These are phyloP conservation scores for Capronia americana DNA, from an alignment of 2,329 filamentous ascomycete species.

Conservation along the genomic window DNA sequence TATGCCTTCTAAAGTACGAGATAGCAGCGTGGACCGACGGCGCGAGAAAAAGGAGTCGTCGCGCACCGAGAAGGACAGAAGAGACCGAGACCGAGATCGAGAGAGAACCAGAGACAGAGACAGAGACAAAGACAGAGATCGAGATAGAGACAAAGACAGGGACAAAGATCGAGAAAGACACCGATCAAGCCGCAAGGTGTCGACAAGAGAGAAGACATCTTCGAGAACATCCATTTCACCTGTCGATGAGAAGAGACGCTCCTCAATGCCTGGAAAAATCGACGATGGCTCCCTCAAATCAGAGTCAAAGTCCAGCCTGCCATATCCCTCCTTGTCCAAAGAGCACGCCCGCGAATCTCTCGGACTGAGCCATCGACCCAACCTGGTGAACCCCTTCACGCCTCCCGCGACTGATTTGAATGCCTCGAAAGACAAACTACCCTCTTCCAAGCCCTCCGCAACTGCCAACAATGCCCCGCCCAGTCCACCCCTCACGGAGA, in stretches of 20 bases:
- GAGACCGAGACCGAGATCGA: constrained; percentile 30
- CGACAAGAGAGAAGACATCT: constrained; percentile 36
- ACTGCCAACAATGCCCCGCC: constrained; percentile 49
- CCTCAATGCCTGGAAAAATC: constrained; percentile 41
- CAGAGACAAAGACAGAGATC: constrained; percentile 20
- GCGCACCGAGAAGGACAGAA: constrained; percentile 37
- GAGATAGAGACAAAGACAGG: constrained; percentile 27
- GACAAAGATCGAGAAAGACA: constrained; percentile 34
- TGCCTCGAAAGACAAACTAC: constrained; percentile 53
- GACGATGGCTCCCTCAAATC: constrained; percentile 30
- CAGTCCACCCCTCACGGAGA: constrained; percentile 57
- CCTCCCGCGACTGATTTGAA: constrained; percentile 76
- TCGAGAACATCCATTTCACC: constrained; percentile 40
- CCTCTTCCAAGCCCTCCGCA: constrained; percentile 24
- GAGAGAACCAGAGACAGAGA: constrained; percentile 33
- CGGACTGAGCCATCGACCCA: constrained; percentile 61
- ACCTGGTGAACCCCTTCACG: constrained; percentile 59
- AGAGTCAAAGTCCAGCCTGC: constrained; percentile 60
- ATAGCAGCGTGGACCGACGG: constrained; percentile 37
- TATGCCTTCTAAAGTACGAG: constrained; percentile 40
- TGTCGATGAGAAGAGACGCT: constrained; percentile 39
- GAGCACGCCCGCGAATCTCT: constrained; percentile 89
- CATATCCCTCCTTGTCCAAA: constrained; percentile 86
- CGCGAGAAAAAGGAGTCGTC: constrained; percentile 36
- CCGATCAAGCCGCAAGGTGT: constrained; percentile 33